These are phyloP conservation scores for Starmerella ratchasimensis DNA, from an alignment of 805 yeast genomes.

Conservation along the genomic window DNA sequence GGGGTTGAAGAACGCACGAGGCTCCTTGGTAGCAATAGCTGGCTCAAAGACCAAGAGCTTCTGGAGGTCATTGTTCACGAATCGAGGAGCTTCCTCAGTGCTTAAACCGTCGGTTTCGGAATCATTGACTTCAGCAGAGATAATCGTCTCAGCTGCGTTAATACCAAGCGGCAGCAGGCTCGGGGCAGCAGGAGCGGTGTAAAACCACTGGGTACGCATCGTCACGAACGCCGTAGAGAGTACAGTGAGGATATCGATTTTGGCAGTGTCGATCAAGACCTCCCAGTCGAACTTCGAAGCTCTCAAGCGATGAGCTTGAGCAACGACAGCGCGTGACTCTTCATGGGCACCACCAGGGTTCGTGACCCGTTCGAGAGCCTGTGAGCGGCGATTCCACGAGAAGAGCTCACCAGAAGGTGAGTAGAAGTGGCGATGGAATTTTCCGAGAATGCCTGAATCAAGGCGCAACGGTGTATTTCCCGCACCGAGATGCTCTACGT, in stretches of 20 bases:
- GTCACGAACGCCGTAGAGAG: slow-evolving; percentile 48
- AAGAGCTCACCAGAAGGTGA: slow-evolving; percentile 41
- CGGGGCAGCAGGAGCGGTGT: neutral
- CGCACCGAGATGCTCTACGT: slow-evolving; percentile 34
- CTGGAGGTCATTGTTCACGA: neutral
- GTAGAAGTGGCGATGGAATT: slow-evolving; percentile 33
- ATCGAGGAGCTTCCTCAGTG: neutral
- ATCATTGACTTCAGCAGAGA: neutral
- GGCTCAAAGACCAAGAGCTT: slow-evolving; percentile 6
- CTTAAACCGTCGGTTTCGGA: neutral
- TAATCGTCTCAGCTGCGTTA: too few species aligned
- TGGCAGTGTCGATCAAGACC: slow-evolving; percentile 35
- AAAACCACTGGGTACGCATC: slow-evolving; percentile 55
- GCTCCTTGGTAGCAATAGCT: neutral
- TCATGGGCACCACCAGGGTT: slow-evolving; percentile 47
- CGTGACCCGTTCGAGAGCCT: slow-evolving; percentile 37
- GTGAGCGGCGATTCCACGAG: slow-evolving; percentile 42
- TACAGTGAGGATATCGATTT: slow-evolving; percentile 37
- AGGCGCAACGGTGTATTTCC: slow-evolving; percentile 29
- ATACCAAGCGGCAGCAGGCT: neutral
- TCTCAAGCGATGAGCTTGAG: slow-evolving; percentile 42
- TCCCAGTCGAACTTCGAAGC: slow-evolving; percentile 50
- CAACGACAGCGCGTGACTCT: slow-evolving; percentile 41
- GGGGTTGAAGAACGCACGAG: slow-evolving; percentile 16
- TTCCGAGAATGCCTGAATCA: slow-evolving; percentile 27